These are phyloP conservation scores for Podospora sp. DNA, from an alignment of 495 filamentous ascomycete species.

Conservation along the genomic window DNA sequence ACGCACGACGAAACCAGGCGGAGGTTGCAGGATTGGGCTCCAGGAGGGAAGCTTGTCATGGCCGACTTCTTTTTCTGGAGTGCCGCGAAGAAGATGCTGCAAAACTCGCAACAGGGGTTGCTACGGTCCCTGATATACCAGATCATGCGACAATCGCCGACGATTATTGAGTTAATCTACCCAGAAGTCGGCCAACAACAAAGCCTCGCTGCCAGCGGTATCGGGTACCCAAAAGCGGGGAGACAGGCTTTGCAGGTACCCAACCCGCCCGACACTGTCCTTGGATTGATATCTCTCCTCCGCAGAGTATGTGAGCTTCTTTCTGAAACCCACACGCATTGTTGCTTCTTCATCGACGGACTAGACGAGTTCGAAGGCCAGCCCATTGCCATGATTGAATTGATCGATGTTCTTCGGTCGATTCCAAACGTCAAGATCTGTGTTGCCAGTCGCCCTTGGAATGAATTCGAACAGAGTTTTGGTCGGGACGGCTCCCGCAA, in stretches of 20 bases:
- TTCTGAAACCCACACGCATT: no score
- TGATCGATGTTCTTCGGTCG: not conserved
- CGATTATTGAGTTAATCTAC: not conserved
- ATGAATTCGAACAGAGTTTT: not conserved
- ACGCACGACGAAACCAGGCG: not conserved
- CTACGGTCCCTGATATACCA: constrained; percentile 8
- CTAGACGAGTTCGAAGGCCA: no score
- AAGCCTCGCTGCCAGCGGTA: not conserved
- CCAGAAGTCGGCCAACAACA: not conserved
- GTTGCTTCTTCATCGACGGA: constrained; percentile 6
- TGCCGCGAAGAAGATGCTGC: not conserved
- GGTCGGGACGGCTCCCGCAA: not conserved
- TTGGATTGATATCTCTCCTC: no score
- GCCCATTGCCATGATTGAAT: not conserved
- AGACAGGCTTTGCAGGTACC: no score
- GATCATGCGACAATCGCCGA: not conserved
- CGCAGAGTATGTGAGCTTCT: no score
- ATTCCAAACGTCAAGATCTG: not conserved
- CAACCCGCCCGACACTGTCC: no score
- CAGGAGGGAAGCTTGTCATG: not conserved
- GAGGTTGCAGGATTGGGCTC: not conserved
- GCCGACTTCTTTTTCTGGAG: constrained; percentile 12
- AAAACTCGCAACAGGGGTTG: constrained; percentile 10
- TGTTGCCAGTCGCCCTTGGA: not conserved
- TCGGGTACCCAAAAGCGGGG: no score